Percentiles rank a stretch among this genome's conserved stretches.
Evolutionary conservation across 106 monocot genomes (phyloP).

Genomic region (Dendrobium catenatum): DNA sequence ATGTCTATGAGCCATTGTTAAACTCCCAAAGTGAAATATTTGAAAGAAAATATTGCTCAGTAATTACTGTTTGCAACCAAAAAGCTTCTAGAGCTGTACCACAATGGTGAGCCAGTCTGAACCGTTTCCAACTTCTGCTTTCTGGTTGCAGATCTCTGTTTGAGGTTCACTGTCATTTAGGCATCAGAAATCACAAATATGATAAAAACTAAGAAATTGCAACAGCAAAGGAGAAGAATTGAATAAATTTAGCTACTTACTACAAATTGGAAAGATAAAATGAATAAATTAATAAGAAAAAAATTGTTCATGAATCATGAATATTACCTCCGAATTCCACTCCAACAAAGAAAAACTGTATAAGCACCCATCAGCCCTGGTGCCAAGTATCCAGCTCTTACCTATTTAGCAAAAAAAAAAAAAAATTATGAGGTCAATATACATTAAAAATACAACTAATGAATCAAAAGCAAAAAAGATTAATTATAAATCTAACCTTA

Average conservation of each 20-base stretch:
- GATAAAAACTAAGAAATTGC: background rate
- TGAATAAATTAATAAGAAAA: background rate
- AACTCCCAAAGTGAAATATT: too few species aligned
- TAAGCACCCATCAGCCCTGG: constrained; percentile 57
- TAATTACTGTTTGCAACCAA: background rate
- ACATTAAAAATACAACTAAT: background rate
- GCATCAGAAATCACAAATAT: background rate
- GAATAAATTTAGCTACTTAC: background rate
- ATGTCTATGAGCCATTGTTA: too few species aligned
- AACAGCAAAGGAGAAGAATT: too few species aligned
- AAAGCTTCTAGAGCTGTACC: constrained; percentile 20
- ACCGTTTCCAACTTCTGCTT: constrained; percentile 41
- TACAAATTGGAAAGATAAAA: background rate
- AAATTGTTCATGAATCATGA: background rate
- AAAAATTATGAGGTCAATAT: background rate
- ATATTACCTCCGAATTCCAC: constrained; percentile 42
- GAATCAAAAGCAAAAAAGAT: background rate
- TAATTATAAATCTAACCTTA: constrained; percentile 32
- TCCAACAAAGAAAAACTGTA: constrained; percentile 58
- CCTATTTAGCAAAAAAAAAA: constrained; percentile 21
- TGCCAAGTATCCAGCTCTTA: constrained; percentile 42
- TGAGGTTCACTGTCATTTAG: constrained; percentile 61
- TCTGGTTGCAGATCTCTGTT: constrained; percentile 59
- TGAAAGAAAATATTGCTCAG: too few species aligned
- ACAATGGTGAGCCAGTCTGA: constrained; percentile 63